Evolutionary conservation across 495 filamentous ascomycete species (phyloP).

Genomic region (Podospora tetraspora): DNA sequence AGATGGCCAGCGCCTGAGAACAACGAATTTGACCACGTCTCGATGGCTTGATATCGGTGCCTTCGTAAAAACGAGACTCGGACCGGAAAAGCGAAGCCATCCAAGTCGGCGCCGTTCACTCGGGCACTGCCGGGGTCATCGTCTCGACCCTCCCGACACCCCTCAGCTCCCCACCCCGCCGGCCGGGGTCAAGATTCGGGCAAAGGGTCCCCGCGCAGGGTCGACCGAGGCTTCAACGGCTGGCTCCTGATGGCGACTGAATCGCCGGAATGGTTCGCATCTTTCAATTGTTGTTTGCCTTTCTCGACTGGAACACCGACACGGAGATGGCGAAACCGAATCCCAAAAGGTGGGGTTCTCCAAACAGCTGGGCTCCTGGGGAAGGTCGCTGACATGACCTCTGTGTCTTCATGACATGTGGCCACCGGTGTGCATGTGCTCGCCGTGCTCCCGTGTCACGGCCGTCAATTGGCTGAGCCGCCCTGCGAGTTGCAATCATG

Average conservation of each 20-base stretch:
- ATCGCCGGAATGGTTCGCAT: neutral
- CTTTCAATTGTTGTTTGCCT: neutral
- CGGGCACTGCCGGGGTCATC: neutral
- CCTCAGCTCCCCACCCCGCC: constrained; percentile 6
- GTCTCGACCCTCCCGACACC: neutral
- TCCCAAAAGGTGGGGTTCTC: neutral
- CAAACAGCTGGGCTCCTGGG: no score
- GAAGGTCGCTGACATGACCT: neutral
- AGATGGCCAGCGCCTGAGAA: neutral
- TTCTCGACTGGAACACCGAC: neutral
- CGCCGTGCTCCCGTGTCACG: neutral
- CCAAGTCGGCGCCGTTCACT: neutral
- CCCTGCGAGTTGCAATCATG: neutral
- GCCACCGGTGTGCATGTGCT: neutral
- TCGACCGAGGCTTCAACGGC: constrained; percentile 8
- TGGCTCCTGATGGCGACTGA: neutral
- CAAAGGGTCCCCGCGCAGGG: constrained; percentile 11
- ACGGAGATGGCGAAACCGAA: neutral
- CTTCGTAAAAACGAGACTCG: neutral
- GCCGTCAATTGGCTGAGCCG: neutral
- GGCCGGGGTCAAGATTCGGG: neutral
- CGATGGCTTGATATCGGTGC: no score
- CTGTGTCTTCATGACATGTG: neutral
- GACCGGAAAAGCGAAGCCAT: neutral
- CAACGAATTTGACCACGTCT: no score